Evolutionary conservation across 2,329 filamentous ascomycete species (phyloP).

Genomic region (Pseudohalonectria lignicola): DNA sequence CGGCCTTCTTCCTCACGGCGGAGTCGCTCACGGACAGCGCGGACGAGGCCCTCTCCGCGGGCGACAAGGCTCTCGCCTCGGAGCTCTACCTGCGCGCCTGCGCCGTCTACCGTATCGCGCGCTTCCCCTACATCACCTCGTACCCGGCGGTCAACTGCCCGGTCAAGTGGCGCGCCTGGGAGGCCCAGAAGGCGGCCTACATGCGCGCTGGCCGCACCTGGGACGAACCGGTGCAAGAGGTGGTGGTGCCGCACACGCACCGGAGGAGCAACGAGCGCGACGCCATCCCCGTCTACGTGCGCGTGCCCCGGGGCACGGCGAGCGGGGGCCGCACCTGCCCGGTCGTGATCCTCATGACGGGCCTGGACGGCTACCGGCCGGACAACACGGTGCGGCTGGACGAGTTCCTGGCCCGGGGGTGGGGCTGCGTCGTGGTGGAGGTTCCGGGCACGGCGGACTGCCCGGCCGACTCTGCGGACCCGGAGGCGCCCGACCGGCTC

Average conservation of each 20-base stretch:
- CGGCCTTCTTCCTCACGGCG: conserved; percentile 50
- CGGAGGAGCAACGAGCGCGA: conserved; percentile 37
- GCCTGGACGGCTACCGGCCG: conserved; percentile 51
- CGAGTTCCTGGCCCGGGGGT: conserved; percentile 52
- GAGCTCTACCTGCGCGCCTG: conserved; percentile 60
- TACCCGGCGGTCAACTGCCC: conserved; percentile 25
- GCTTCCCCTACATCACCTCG: conserved; percentile 49
- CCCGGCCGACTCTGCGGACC: conserved; percentile 51
- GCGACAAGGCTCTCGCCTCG: conserved; percentile 41
- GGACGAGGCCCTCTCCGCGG: conserved; percentile 29
- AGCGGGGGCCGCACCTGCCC: conserved; percentile 22
- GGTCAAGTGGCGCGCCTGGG: conserved; percentile 52
- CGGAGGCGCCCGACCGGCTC: conserved; percentile 46
- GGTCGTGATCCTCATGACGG: conserved; percentile 46
- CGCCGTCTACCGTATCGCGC: conserved; percentile 60
- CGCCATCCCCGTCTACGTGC: conserved; percentile 53
- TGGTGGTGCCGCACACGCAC: conserved; percentile 47
- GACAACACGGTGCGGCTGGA: conserved; percentile 51
- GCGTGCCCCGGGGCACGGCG: conserved; percentile 38
- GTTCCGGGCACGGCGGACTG: conserved; percentile 59
- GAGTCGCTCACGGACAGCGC: conserved; percentile 42
- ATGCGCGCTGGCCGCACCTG: conserved; percentile 43
- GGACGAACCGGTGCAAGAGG: conserved; percentile 48
- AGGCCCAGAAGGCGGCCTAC: conserved; percentile 52
- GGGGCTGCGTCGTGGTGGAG: conserved; percentile 51